Conservation (phyloP, 2,329 filamentous ascomycete species). For the Colletotrichum paranaense region DNA sequence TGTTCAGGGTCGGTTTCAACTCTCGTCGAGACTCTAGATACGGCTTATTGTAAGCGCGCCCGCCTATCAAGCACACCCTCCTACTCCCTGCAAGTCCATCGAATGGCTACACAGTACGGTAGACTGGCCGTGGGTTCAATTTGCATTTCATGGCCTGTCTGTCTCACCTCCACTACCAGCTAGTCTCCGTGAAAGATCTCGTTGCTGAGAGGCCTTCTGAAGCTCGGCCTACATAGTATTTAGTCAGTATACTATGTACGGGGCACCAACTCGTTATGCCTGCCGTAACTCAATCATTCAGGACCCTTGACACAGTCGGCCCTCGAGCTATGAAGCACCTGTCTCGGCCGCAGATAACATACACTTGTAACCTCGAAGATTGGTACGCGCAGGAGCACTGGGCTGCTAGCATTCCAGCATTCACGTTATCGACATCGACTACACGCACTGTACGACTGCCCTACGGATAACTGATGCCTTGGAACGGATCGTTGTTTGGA, state of each 20-base stretch:
- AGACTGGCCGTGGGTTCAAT: background rate
- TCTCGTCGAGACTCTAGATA: background rate
- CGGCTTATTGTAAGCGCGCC: background rate
- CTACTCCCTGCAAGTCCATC: no score
- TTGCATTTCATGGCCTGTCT: background rate
- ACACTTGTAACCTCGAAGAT: background rate
- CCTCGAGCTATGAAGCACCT: background rate
- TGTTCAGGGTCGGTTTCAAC: slow-evolving; percentile 18
- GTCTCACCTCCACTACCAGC: background rate
- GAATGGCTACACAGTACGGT: no score
- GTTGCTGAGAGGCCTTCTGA: background rate
- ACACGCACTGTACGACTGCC: no score
- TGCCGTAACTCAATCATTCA: background rate
- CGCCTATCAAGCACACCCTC: background rate
- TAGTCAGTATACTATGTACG: background rate
- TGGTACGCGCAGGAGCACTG: background rate
- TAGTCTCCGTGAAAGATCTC: background rate
- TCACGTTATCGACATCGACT: no score
- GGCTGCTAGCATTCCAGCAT: no score
- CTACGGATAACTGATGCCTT: no score
- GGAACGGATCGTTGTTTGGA: no score
- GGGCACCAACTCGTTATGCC: background rate
- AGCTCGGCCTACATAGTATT: background rate
- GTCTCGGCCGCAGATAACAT: background rate
- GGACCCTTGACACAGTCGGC: background rate